phyloP scores from a whole-genome alignment of 148 eudicot species.

The Talinum fruticosum region DNA sequence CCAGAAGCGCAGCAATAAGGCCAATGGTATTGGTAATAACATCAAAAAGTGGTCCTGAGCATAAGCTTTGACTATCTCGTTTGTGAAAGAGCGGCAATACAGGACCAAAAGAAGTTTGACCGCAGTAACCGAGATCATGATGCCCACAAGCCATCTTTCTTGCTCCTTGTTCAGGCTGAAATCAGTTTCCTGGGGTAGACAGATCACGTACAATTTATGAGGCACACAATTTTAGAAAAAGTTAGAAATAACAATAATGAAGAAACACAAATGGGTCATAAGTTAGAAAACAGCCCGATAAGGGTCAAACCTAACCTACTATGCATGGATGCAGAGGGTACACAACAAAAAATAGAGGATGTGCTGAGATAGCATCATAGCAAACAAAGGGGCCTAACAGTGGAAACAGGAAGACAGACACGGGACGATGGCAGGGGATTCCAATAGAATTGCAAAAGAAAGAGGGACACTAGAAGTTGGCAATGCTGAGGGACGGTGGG shows the following conservation, averaged over 20 bases:
- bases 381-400: background rate
- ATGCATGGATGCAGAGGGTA: background rate
- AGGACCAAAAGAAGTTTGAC: constrained; percentile 71
- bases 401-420: background rate
- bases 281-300: background rate
- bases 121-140: constrained; percentile 79
- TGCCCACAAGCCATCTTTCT: constrained; percentile 80
- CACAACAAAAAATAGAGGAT: background rate
- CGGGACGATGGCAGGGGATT: background rate
- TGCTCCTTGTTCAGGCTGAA: constrained; percentile 54
- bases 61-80: constrained; percentile 96
- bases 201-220: background rate
- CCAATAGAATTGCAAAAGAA: background rate
- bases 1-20: constrained; percentile 82
- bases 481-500: background rate
- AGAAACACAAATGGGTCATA: background rate
- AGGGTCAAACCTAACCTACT: background rate
- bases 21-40: constrained; percentile 91
- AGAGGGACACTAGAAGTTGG: background rate
- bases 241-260: background rate
- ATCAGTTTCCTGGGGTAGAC: constrained; percentile 39
- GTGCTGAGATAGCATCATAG: background rate
- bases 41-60: constrained; percentile 99
- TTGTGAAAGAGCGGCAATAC: constrained; percentile 85
- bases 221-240: background rate